Base-by-base conservation (phyloP, 192 early-diverging fungal species). In the Backusella liffmaniae region DNA sequence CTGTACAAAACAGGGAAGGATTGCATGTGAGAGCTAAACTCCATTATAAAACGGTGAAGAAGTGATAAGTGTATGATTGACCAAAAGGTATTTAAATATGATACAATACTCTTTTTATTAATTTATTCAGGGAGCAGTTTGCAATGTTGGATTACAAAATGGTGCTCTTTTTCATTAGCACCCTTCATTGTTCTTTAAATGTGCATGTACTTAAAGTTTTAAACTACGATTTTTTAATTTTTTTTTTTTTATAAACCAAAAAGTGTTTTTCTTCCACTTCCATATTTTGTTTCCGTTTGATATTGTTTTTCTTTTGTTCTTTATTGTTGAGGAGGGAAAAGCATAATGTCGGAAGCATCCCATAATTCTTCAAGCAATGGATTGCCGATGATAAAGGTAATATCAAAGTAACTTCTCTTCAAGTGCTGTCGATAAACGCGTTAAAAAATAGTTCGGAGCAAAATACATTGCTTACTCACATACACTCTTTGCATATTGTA, bases 391-490 rank as follows among this genome's bases (percentile, higher is more conserved):
- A 29, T 62, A 26, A 62, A 62, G 56, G 56, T 62, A 62, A 62
- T 62, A 62, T 29, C 26, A 62, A 13, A 29, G 23, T 29, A 29
- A 13, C 10, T 62, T 62, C 56, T 62, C 46, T 62, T 10, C n/a
- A 62, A 62, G 23, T 62, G 26, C 21, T 29, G 4, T 26, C 26
- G 21, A 62, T 62, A 62, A 62, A 62, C 56, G 56, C 56, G 56
- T 62, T 32, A 29, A 29, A 23, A 44, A 26, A 29, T 23, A 76
- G 75, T 23, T 76, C 23, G 67, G 36, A 29, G 67, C 75, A 32
- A 76, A 76, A 65, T 70, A 70, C n/a, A 49, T 76, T 16, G 29
- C 75, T 21, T 76, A 76, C 30, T 67, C 75, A 69, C 75, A 76
- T 46, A 76, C 75, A 9, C 15, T 76, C 26, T 76, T 69, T 39